Base-by-base conservation (phyloP, 805 yeast genomes). In the Ogataea henricii region DNA sequence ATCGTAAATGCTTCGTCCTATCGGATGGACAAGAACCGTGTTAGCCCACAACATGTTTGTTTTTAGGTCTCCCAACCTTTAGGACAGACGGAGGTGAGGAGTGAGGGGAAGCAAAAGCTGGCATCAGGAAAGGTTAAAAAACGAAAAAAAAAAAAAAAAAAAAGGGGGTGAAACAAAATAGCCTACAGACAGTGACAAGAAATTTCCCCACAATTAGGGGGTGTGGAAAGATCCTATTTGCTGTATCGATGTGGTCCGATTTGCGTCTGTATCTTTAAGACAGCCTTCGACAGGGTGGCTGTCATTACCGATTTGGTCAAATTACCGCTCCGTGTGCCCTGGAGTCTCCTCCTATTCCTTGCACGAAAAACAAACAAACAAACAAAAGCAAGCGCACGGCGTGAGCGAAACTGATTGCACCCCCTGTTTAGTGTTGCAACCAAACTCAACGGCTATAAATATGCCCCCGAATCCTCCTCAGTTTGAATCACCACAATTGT, bases 161-260 rank as follows among this genome's bases (percentile, higher is more conserved):
- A 30, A 30, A 20, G 9, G 35, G 43, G 29, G 29, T n/a, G 32
- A 18, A 30, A 30, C 25, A 43, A 43, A 43, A 43, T 43, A 43
- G 46, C 40, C 46, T 43, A 43, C 40, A 34, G 46, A 16, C 13
- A 14, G 20, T 16, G 32, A 40, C 22, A 40, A 40, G n/a, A 37
- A 20, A 25, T 37, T 43, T 39, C 42, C 42, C 32, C 42, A 39
- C 42, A 39, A 39, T n/a, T 14, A 10, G 22, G 42, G 42, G 42
- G 42, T 39, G 42, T 17, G 23, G 14, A 17, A 23, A 23, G 32
- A 17, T 39, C 32, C 32, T 26, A 26, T 39, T 39, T 39, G 42
- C 25, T 26, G 34, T 4, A 10, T 22, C 6, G 7, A 23, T 3
- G n/a, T 6, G 9, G 4, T 14, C 5, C 13, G n/a, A 13, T 18